A percentile compares a stretch with the other conserved stretches of the same genome.
phyloP scores from a whole-genome alignment of 73 alveolate genomes.

The Paramecium pentaurelia region DNA sequence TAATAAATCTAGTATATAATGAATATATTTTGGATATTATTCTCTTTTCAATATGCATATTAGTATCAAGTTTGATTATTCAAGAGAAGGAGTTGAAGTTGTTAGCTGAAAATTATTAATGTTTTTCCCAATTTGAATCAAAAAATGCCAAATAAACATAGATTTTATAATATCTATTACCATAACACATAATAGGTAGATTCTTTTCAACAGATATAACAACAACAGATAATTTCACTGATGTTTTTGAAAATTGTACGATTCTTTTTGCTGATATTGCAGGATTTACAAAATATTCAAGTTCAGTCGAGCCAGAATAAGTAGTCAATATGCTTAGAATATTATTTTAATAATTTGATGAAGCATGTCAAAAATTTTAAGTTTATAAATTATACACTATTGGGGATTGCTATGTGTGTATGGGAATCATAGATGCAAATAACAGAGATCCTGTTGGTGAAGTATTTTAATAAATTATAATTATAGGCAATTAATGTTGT shows the following conservation, averaged over 20 bases:
- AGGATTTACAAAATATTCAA: conserved; percentile 79
- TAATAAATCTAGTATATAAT: neutral
- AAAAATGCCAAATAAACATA: neutral
- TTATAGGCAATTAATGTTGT: neutral
- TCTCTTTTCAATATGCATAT: neutral
- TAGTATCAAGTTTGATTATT: neutral
- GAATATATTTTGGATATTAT: neutral
- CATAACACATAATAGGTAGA: conserved; percentile 6
- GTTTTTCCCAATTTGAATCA: neutral
- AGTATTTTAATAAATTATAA: conserved; percentile 63
- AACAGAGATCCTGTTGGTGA: conserved; percentile 92
- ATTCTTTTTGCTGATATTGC: conserved; percentile 93
- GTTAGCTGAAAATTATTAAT: conserved; percentile 3
- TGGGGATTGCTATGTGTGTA: conserved; percentile 97
- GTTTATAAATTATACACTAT: conserved; percentile 97
- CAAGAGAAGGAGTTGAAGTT: neutral
- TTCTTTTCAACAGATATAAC: neutral
- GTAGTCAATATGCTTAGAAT: conserved; percentile 88
- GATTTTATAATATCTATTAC: conserved; percentile 3
- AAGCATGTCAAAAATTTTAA: conserved; percentile 84
- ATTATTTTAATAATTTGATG: conserved; percentile 90
- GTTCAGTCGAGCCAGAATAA: conserved; percentile 81
- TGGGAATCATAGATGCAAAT: conserved; percentile 92
- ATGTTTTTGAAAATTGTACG: conserved; percentile 89
- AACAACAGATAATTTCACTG: conserved; percentile 67